Evolutionary conservation across 2,329 filamentous ascomycete genomes (phyloP), one percentile per base, ranked within the genome.

Genomic region (Fusarium sp.): DNA sequence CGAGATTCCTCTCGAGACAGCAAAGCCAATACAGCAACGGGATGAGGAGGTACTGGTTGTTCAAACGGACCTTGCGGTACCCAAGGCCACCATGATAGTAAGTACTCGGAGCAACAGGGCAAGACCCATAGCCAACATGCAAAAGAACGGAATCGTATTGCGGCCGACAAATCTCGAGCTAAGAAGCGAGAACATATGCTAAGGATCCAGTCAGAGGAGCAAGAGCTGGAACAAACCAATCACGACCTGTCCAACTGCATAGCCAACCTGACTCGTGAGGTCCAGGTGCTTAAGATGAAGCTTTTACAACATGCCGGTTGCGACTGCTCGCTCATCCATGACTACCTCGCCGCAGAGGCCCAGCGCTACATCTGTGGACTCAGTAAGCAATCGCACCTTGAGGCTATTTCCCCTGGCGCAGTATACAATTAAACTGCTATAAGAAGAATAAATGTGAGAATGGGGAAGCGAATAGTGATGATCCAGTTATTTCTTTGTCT

Each of bases 241-340:
- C 50, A 55, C 11, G 40, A 58, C 26, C 50, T 67, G 11, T 57
- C 48, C 12, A 34, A n/a, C n/a, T 26, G 36, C 32, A 25, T 64
- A 25, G 49, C 57, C 12, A 44, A 52, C 10, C 49, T 69, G 26
- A 66, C 53, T 8, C 56, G 31, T 26, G 60, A 68, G 46, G 49
- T 66, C 6, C 45, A 59, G n/a, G 40, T 40, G 6, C 65, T 68
- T 19, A 66, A 68, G 49, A 63, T 63, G 65, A 53, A 65, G 24
- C 55, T 68, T 11, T 45, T 68, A 12, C 57, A 63, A 26, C 64
- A 67, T 40, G 47, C 44, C 11, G 32, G 53, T 28, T 69, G 66
- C 53, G 41, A 61, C 22, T 68, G 65, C 53, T n/a, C 32, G 9
- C 46, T 67, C 26, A 69, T 68, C 24, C 60, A 68, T 28, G 47